Evolutionary conservation across 495 filamentous ascomycete species (phyloP), one percentile per base, ranked within the genome.

Genomic region (Penicillium ochrochloron): DNA sequence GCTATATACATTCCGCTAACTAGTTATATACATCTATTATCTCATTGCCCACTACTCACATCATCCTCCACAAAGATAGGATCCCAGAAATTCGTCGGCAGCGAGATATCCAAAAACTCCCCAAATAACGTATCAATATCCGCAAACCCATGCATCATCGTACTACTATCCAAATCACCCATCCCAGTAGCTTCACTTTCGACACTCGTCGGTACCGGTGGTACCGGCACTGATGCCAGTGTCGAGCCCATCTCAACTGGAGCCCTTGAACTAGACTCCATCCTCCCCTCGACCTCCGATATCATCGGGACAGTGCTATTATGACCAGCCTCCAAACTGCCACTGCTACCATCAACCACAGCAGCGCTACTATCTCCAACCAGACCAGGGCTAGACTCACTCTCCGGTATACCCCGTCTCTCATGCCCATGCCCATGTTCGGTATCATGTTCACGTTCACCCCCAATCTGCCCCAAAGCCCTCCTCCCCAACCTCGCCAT

Each of bases 401-500:
- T 27, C 25, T 31, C 62, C 33, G 39, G 15, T 25, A 15, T 48
- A 11, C 58, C 41, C 5, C 53, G 66, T 37, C 39, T 48, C 4
- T 44, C 55, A 21, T 61, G 66, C 29, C n/a, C n/a, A n/a, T n/a
- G n/a, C n/a, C n/a, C n/a, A n/a, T n/a, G n/a, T n/a, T n/a, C n/a
- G n/a, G n/a, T n/a, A n/a, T n/a, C n/a, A 27, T 27, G 25, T 27
- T 27, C 25, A 27, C 25, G 25, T 27, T 58, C 50, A 21, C 52
- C 60, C 2, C 73, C 65, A 27, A 76, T 76, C 37, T 80, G 76
- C 17, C 70, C 67, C 25, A 80, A 58, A 7, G 78, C 75, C 62
- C 73, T 80, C 41, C 71, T 73, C 0, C 85, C 86, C 1, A 89
- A 76, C n/a, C 82, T 77, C 10, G 85, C 84, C 76, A 86, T 89